Evolutionary conservation across 2,329 filamentous ascomycete genomes (phyloP).

Genomic region (Seiridium cupressi): DNA sequence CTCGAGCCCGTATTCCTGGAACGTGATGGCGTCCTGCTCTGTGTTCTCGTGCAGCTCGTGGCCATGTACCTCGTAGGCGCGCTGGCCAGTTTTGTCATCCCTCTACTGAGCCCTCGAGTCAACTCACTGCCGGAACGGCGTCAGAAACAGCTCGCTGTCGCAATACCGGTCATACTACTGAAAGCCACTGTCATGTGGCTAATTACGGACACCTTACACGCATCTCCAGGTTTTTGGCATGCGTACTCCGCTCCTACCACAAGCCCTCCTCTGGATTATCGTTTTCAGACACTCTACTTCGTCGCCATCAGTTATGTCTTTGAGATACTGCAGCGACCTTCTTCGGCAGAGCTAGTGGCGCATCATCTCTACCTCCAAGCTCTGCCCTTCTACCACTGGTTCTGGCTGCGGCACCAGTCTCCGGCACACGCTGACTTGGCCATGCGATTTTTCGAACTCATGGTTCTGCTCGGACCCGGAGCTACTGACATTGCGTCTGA

Average conservation of each 20-base stretch:
- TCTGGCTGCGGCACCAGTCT: background rate
- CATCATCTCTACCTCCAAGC: slow-evolving; percentile 4
- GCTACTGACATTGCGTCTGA: slow-evolving; percentile 2
- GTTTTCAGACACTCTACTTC: slow-evolving; percentile 1
- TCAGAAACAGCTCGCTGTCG: slow-evolving; percentile 1
- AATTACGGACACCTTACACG: background rate
- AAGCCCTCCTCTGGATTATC: background rate
- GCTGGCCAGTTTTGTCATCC: background rate
- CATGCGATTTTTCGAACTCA: slow-evolving; percentile 1
- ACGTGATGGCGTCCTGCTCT: background rate
- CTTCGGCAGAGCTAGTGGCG: background rate
- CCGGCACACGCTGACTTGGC: background rate
- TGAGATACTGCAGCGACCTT: slow-evolving; percentile 1
- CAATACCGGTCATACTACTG: slow-evolving; percentile 3
- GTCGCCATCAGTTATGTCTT: slow-evolving; percentile 2
- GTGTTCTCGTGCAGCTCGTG: slow-evolving; percentile 1
- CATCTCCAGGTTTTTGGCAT: background rate
- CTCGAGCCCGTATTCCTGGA: slow-evolving; percentile 1
- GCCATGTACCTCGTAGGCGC: slow-evolving; percentile 1
- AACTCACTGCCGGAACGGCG: background rate
- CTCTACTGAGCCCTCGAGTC: background rate
- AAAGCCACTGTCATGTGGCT: background rate
- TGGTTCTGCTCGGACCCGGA: background rate
- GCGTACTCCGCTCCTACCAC: no score
- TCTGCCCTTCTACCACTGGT: background rate